phyloP scores from a whole-genome alignment of 345 rosid species.

The Lagerstroemia speciosa region DNA sequence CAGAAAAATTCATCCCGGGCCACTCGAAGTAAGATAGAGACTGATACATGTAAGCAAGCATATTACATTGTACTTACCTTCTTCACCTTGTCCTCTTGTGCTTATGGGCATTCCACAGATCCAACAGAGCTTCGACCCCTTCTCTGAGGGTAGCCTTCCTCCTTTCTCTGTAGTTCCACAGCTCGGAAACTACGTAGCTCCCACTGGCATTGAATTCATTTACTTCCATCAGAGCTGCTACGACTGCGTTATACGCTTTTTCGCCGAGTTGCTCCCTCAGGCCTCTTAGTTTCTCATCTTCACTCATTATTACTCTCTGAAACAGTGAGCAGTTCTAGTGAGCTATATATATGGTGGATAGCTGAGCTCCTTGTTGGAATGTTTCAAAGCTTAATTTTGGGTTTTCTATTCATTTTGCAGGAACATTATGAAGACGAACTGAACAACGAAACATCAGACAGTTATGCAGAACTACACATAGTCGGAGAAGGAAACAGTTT shows the following conservation, averaged over 20 bases:
- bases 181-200: constrained; percentile 62
- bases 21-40: too few species aligned
- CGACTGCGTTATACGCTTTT: constrained; percentile 50
- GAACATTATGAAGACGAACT: background rate
- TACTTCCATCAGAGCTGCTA: constrained; percentile 55
- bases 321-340: background rate
- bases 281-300: constrained; percentile 55
- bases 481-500: background rate
- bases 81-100: constrained; percentile 30
- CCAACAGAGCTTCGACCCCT: constrained; percentile 46
- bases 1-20: too few species aligned
- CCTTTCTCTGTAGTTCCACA: constrained; percentile 67
- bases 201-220: constrained; percentile 94
- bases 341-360: background rate
- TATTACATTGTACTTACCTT: constrained; percentile 3
- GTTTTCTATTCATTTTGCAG: background rate
- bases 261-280: constrained; percentile 52
- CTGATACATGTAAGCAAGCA: too few species aligned
- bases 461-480: background rate
- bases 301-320: constrained; percentile 60
- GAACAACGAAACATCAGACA: background rate
- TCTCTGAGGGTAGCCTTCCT: constrained; percentile 60
- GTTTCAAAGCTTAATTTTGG: background rate
- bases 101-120: constrained; percentile 35
- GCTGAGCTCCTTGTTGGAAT: background rate